Percentiles rank a stretch among this genome's conserved stretches.
Evolutionary conservation across 768 basidiomycete genomes (phyloP).

Genomic region (Auricularia sp.): DNA sequence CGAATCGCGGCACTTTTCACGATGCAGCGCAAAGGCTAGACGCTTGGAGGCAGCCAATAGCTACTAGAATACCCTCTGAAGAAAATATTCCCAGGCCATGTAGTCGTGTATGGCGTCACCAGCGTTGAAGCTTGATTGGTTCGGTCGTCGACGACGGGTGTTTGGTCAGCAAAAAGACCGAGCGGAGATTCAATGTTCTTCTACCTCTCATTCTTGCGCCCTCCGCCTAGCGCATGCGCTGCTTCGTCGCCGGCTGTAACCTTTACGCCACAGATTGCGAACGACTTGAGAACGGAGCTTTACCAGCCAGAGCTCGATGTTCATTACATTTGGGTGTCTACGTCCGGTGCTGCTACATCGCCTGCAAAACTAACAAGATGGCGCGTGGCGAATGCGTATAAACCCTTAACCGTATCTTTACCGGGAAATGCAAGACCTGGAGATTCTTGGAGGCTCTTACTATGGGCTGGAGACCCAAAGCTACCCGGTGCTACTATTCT

Average conservation of each 20-base stretch:
- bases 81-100: no score
- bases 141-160: no score
- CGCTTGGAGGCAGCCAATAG: no score
- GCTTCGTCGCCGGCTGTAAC: constrained; percentile 33
- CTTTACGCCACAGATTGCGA: constrained; percentile 78
- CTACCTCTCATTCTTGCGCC: constrained; percentile 84
- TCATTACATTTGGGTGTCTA: constrained; percentile 53
- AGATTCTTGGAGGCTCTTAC: constrained; percentile 55
- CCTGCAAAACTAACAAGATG: constrained; percentile 69
- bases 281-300: constrained; percentile 80
- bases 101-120: no score
- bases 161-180: no score
- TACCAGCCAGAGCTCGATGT: constrained; percentile 49
- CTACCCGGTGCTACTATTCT: constrained; percentile 32
- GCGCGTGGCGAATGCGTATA: constrained; percentile 62
- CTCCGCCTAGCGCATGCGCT: constrained; percentile 53
- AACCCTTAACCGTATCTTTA: constrained; percentile 55
- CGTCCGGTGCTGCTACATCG: neutral
- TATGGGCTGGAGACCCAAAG: constrained; percentile 34
- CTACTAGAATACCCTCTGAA: no score
- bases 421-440: constrained; percentile 45
- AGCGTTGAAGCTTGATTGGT: no score
- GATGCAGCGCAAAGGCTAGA: no score
- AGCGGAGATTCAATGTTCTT: constrained; percentile 50
- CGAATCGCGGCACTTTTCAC: no score